These are phyloP conservation scores for Tothia fuscella DNA, from an alignment of 2,329 filamentous ascomycete genomes.

Conservation along the genomic window DNA sequence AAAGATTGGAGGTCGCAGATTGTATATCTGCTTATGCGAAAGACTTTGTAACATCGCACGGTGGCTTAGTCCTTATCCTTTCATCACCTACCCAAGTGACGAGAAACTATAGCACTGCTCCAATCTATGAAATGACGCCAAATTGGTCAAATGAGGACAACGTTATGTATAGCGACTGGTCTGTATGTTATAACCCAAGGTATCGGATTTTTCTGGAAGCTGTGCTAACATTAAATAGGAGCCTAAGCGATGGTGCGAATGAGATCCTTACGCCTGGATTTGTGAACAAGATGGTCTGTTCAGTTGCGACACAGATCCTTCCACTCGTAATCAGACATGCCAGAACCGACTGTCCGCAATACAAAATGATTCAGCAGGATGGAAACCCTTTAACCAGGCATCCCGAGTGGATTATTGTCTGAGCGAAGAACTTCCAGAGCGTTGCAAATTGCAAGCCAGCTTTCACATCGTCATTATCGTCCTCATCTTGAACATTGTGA, in stretches of 20 bases:
- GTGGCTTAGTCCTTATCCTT: background rate
- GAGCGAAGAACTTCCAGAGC: constrained; percentile 2
- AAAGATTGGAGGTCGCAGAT: background rate
- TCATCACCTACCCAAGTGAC: background rate
- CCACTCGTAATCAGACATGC: too few relatives aligned
- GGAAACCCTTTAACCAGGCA: background rate
- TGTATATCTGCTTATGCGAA: constrained; percentile 16
- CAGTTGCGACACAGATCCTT: too few relatives aligned
- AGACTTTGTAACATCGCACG: constrained; percentile 10
- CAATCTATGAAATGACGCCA: too few relatives aligned
- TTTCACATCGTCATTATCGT: constrained; percentile 14
- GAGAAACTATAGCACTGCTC: background rate
- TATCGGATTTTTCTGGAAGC: background rate
- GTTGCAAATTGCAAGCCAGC: constrained; percentile 17
- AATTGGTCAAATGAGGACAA: too few relatives aligned
- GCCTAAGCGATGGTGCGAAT: background rate
- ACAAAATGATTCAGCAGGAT: too few relatives aligned
- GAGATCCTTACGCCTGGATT: background rate
- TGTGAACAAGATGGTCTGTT: background rate
- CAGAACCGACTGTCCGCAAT: too few relatives aligned
- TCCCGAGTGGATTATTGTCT: constrained; percentile 3
- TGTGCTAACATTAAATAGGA: too few relatives aligned
- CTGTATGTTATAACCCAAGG: too few relatives aligned
- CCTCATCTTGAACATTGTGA: constrained; percentile 15
- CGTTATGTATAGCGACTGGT: too few relatives aligned